These are phyloP conservation scores for Collybia sordida DNA, from an alignment of 768 basidiomycete genomes.

Conservation along the genomic window DNA sequence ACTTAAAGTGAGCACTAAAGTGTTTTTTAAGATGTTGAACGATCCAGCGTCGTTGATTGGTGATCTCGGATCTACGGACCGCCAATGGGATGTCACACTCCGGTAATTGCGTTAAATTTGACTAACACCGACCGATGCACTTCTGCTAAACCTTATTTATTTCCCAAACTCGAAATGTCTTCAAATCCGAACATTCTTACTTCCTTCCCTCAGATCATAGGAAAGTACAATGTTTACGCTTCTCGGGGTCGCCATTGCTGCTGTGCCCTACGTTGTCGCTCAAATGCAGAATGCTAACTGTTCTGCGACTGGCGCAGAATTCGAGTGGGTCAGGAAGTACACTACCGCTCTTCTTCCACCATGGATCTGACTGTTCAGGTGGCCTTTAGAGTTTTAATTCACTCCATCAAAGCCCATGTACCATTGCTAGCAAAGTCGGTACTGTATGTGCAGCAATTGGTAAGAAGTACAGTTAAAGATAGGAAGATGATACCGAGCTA, in stretches of 20 bases:
- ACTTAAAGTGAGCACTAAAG: no score
- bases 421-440: conserved; percentile 40
- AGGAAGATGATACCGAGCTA: neutral
- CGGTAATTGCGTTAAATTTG: no score
- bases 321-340: conserved; percentile 6
- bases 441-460: conserved; percentile 39
- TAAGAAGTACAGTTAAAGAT: conserved; percentile 13
- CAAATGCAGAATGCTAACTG: conserved; percentile 15
- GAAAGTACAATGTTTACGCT: no score
- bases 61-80: neutral
- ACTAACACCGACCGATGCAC: no score
- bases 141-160: no score
- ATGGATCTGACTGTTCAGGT: neutral
- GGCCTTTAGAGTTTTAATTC: conserved; percentile 39
- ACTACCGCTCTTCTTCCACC: neutral
- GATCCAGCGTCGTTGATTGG: no score
- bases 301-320: conserved; percentile 16
- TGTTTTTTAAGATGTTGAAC: no score
- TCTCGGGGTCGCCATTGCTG: neutral
- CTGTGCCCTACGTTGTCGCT: conserved; percentile 5
- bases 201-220: neutral
- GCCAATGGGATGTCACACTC: no score
- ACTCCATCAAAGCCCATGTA: conserved; percentile 39
- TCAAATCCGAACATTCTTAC: no score
- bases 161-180: no score